Conservation (phyloP, 2,329 filamentous ascomycete species). For the Ascocoryne sarcoides region DNA sequence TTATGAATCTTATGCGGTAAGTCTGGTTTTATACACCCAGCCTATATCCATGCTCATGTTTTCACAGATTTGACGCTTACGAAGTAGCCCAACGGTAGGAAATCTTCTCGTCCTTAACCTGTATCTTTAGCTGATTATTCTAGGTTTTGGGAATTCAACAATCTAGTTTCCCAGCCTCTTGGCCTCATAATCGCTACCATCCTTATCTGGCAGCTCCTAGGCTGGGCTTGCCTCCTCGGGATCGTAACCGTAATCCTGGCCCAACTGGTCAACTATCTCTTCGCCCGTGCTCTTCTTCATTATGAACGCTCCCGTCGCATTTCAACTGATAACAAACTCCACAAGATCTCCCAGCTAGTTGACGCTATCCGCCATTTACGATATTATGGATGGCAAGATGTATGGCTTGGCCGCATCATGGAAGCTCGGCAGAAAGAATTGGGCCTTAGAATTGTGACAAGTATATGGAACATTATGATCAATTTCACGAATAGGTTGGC, state of each 20-base stretch:
- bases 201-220: constrained; percentile 70
- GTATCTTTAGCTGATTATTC: neutral
- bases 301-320: constrained; percentile 63
- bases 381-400: constrained; percentile 63
- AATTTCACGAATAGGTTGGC: constrained; percentile 61
- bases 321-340: constrained; percentile 69
- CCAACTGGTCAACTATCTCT: constrained; percentile 58
- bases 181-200: constrained; percentile 65
- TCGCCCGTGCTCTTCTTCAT: constrained; percentile 56
- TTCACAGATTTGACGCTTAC: constrained; percentile 53
- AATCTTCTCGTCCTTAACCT: neutral
- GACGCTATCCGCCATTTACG: constrained; percentile 38
- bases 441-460: constrained; percentile 53
- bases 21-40: neutral
- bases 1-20: constrained; percentile 75
- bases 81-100: constrained; percentile 57
- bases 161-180: constrained; percentile 67
- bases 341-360: constrained; percentile 77
- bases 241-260: constrained; percentile 60
- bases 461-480: constrained; percentile 54
- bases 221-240: constrained; percentile 69
- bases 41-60: constrained; percentile 2
- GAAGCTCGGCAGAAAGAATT: constrained; percentile 60
- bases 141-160: constrained; percentile 77
- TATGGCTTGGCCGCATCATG: constrained; percentile 64